Evolutionary conservation across 169 alveolate species (phyloP).

Genomic region (Eimeria praecox): DNA sequence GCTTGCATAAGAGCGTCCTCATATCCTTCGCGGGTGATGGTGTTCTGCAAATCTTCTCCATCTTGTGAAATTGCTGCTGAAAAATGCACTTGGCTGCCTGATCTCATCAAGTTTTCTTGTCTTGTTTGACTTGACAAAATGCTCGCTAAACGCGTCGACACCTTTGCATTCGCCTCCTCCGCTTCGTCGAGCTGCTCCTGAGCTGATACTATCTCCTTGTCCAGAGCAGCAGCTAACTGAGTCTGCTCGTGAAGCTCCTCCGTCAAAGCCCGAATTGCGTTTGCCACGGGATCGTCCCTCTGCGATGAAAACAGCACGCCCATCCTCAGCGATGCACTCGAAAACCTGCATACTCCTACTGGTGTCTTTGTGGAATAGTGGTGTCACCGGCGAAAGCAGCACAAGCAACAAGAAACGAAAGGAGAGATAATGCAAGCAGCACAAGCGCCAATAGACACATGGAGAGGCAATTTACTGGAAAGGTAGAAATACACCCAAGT

Average conservation of each 20-base stretch:
- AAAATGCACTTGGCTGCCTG: background rate
- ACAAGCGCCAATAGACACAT: background rate
- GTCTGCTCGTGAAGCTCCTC: background rate
- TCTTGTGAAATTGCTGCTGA: background rate
- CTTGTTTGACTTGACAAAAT: background rate
- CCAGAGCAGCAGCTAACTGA: background rate
- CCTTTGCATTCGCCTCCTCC: constrained; percentile 38
- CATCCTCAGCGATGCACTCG: background rate
- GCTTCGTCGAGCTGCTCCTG: background rate
- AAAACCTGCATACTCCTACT: background rate
- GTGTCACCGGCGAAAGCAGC: background rate
- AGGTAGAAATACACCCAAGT: background rate
- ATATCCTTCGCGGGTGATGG: constrained; percentile 35
- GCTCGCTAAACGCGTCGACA: constrained; percentile 10
- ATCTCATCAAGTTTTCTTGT: background rate
- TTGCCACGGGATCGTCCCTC: background rate
- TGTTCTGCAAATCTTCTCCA: background rate
- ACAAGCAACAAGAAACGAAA: background rate
- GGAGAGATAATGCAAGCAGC: background rate
- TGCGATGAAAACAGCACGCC: background rate
- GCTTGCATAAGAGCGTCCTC: constrained; percentile 40
- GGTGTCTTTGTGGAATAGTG: background rate
- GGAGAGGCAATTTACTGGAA: background rate
- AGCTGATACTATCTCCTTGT: background rate
- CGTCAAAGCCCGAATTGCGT: background rate